These are phyloP conservation scores for Daldinia vernicosa DNA, from an alignment of 495 filamentous ascomycete species.

Conservation along the genomic window DNA sequence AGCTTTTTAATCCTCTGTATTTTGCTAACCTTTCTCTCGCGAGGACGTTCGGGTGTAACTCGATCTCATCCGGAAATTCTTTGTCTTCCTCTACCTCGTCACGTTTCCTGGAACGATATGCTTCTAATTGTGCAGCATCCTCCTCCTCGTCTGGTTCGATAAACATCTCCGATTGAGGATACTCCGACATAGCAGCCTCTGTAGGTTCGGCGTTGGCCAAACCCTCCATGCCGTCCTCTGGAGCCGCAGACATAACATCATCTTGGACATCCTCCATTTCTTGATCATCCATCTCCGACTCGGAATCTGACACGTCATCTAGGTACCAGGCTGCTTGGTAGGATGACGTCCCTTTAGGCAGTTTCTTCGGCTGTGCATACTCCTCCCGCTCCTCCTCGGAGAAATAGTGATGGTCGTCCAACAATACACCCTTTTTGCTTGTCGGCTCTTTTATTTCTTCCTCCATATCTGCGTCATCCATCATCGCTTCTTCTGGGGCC, in stretches of 20 bases:
- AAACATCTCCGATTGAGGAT: conserved; percentile 90
- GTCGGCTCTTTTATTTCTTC: conserved; percentile 51
- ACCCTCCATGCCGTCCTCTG: conserved; percentile 83
- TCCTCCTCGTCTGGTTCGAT: conserved; percentile 86
- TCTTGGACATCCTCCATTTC: conserved; percentile 71
- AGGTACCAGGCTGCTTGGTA: conserved; percentile 96
- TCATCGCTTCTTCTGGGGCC: conserved; percentile 79
- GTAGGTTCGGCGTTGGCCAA: conserved; percentile 73
- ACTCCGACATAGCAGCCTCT: conserved; percentile 83
- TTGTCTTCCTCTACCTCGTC: conserved; percentile 86
- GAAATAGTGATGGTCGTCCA: conserved; percentile 98
- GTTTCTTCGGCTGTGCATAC: conserved; percentile 66
- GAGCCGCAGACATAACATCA: conserved; percentile 60
- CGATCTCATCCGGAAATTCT: conserved; percentile 97
- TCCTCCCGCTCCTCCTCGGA: conserved; percentile 79
- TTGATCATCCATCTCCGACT: conserved; percentile 81
- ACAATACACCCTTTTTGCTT: conserved; percentile 76
- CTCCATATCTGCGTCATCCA: conserved; percentile 72
- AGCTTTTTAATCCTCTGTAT: conserved; percentile 89
- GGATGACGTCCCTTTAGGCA: conserved; percentile 90
- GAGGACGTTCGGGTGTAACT: conserved; percentile 85
- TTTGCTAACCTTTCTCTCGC: conserved; percentile 84
- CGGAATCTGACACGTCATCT: conserved; percentile 82
- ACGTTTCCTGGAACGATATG: conserved; percentile 77
- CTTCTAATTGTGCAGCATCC: conserved; percentile 78